Percentiles rank a stretch among this genome's conserved stretches.
Evolutionary conservation across 2,329 filamentous ascomycete species (phyloP).

Genomic region (Drechslera avenae): DNA sequence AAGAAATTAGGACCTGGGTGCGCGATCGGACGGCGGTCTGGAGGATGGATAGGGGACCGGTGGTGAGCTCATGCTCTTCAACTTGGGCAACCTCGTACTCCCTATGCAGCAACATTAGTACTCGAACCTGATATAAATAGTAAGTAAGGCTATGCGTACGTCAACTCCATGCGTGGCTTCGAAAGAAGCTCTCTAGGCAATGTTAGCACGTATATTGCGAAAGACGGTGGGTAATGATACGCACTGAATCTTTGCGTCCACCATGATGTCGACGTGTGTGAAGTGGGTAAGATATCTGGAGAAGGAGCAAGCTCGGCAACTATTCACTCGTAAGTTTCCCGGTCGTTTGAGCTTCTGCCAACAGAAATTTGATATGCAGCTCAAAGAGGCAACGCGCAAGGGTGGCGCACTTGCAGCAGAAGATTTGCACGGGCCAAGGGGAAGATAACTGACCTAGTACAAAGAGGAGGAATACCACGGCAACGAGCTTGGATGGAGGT

Average conservation of each 20-base stretch:
- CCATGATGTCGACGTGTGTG: slow-evolving; percentile 24
- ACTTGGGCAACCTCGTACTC: slow-evolving; percentile 88
- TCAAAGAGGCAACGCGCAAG: slow-evolving; percentile 15
- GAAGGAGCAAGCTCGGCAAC: slow-evolving; percentile 2
- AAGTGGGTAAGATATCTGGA: not conserved
- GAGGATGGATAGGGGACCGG: slow-evolving; percentile 86
- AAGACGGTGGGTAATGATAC: slow-evolving; percentile 12
- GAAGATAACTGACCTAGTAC: slow-evolving; percentile 26
- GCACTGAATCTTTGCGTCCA: slow-evolving; percentile 54
- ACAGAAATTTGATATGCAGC: slow-evolving; percentile 19
- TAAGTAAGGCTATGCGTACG: slow-evolving; percentile 62
- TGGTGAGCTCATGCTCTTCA: slow-evolving; percentile 79
- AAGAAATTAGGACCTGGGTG: slow-evolving; percentile 94
- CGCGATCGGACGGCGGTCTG: slow-evolving; percentile 95
- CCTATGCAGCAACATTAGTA: slow-evolving; percentile 54
- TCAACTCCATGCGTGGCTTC: slow-evolving; percentile 89
- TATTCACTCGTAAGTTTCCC: slow-evolving; percentile 28
- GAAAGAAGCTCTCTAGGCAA: slow-evolving; percentile 77
- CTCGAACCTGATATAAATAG: not conserved
- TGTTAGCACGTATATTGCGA: slow-evolving; percentile 28
- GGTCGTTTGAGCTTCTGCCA: slow-evolving; percentile 26
- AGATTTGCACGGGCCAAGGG: slow-evolving; percentile 28
- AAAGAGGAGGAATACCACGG: slow-evolving; percentile 31
- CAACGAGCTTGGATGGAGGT: slow-evolving; percentile 37
- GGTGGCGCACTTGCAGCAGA: slow-evolving; percentile 14